A percentile compares a stretch with the other conserved stretches of the same genome.
phyloP scores from a whole-genome alignment of 768 basidiomycete genomes.

The Boletus subparvulus region DNA sequence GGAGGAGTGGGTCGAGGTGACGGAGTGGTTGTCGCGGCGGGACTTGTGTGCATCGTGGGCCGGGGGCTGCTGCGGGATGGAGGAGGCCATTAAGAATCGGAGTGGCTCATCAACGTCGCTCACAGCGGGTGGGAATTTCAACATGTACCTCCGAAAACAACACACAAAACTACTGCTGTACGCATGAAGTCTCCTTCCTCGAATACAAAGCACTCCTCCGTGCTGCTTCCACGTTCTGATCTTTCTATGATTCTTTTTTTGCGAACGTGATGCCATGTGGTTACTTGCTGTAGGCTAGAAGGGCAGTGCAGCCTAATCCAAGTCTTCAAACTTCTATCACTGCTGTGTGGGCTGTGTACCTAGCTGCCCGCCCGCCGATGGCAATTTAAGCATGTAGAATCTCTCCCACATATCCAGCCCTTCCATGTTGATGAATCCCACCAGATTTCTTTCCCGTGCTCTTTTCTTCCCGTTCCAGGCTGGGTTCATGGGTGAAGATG shows the following conservation, averaged over 20 bases:
- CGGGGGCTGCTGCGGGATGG: conserved; percentile 16
- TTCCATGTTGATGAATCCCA: background rate
- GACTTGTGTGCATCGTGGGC: conserved; percentile 40
- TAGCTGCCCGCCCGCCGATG: no score
- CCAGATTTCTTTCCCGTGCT: background rate
- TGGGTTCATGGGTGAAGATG: background rate
- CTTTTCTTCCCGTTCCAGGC: background rate
- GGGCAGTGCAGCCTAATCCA: no score
- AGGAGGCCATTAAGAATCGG: conserved; percentile 21
- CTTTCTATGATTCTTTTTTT: no score
- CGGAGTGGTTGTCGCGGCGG: conserved; percentile 53
- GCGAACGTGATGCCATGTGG: no score
- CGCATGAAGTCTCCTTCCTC: no score
- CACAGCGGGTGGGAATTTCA: conserved; percentile 16
- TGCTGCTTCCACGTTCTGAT: no score
- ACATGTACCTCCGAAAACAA: background rate
- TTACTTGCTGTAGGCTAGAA: no score
- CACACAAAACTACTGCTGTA: no score
- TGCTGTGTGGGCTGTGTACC: background rate
- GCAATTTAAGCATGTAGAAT: background rate
- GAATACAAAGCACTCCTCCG: conserved; percentile 19
- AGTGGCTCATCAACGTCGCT: conserved; percentile 12
- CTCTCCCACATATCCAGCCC: background rate
- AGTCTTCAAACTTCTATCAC: no score
- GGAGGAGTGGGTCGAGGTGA: conserved; percentile 47